Base-by-base conservation (phyloP, 2,329 filamentous ascomycete species). In the Talaromyces sp. region DNA sequence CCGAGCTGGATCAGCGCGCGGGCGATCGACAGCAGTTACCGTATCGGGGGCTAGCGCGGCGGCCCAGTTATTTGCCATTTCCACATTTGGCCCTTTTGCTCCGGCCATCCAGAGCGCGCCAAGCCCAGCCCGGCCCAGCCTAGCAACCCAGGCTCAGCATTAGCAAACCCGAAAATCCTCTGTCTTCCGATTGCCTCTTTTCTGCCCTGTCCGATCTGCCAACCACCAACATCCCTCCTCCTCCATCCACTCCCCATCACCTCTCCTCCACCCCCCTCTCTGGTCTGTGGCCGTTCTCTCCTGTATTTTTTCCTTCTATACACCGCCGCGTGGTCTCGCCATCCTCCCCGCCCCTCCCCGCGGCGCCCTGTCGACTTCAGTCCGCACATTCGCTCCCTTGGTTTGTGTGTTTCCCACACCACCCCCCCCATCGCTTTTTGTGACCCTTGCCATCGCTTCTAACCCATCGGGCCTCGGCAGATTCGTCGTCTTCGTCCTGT, bases 251-350 rank as follows among this genome's bases (percentile, higher is more conserved):
- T 13, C 44, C 44, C 28, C 52, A 51, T 52, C 30, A 39, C 52
- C 53, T 54, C 32, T 52, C 60, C 57, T 58, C 42, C 56, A 56
- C 61, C 62, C 60, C 58, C 58, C 58, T 61, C 56, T 63, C 62
- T 55, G 55, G 62, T 64, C 65, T 61, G 44, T 47, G 44, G 44
- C 44, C 44, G 25, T 47, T 47, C 44, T 47, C 9, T 25, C 22
- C 25, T 47, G 44, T 47, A 47, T 25, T 47, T 22, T 47, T 47
- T 47, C 6, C 5, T 47, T 9, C 10, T 47, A 47, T 25, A 22
- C 33, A 36, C n/a, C 22, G n/a, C 22, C 19, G 22, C 44, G n/a
- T 25, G 44, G 22, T 9, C 11, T 25, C 11, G 44, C 33, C 57
- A 55, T 62, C 54, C 61, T 58, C 61, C 55, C 13, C 52, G 60